Evolutionary conservation across 1,284 basidiomycete species (phyloP).

Genomic region (Psilocybe mexicana): DNA sequence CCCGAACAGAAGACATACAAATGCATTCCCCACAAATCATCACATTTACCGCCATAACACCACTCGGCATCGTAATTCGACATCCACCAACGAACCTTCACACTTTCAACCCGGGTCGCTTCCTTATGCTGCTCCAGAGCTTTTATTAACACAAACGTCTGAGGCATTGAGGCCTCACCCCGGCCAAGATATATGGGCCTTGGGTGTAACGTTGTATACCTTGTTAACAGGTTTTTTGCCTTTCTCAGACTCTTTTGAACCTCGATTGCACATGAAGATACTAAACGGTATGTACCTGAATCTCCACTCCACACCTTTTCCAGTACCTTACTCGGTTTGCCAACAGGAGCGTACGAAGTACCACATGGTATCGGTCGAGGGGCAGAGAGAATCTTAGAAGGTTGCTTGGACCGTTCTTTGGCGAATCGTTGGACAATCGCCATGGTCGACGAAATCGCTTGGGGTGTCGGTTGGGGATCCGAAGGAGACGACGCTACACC

Average conservation of each 20-base stretch:
- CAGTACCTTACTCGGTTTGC: not conserved
- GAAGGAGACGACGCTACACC: constrained; percentile 45
- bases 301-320: not conserved
- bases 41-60: constrained; percentile 15
- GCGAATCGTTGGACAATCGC: constrained; percentile 71
- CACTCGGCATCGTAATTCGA: constrained; percentile 54
- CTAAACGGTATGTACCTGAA: constrained; percentile 59
- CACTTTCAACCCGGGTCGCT: constrained; percentile 79
- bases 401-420: constrained; percentile 70
- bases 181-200: constrained; percentile 92
- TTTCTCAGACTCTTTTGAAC: constrained; percentile 87
- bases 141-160: constrained; percentile 36
- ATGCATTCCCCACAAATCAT: constrained; percentile 24
- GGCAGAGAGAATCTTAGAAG: constrained; percentile 70
- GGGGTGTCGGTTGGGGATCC: constrained; percentile 75
- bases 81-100: constrained; percentile 42
- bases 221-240: constrained; percentile 81
- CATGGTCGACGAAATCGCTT: constrained; percentile 75
- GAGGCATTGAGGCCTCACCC: constrained; percentile 44
- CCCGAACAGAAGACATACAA: constrained; percentile 26
- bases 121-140: constrained; percentile 82
- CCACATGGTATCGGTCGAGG: constrained; percentile 64
- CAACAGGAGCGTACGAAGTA: constrained; percentile 57
- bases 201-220: constrained; percentile 86
- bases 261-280: constrained; percentile 88